Base-by-base conservation (phyloP, 306 rosid species). In the Erythrophleum fordii region DNA sequence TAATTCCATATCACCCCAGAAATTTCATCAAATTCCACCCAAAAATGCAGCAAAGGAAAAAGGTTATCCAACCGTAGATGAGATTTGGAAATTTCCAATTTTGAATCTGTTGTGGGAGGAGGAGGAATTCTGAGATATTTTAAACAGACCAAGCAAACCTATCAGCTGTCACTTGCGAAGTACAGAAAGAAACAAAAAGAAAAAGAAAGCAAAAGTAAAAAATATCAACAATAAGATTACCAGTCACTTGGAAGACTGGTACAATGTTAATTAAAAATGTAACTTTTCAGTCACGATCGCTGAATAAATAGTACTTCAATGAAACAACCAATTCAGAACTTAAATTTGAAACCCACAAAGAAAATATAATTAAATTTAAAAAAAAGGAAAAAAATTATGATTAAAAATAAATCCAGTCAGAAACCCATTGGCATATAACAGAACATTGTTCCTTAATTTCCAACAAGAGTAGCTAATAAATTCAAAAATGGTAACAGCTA, bases 261-360 rank as follows among this genome's bases (percentile, higher is more conserved):
- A 61, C 23, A 45, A 67, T 46, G 56, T 82, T 61, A 29, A 46
- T 20, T 16, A 23, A 61, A 35, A 65, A 62, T 13, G 75, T 44
- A 81, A 48, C 60, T 60, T 77, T 77, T 72, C 41, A 77, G 65
- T 78, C 79, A 64, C 77, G 25, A 76, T 69, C 80, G 41, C 62
- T 65, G 55, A 81, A 79, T 55, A 68, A 69, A 59, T 35, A 68
- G 22, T 25, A 73, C 44, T 72, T 69, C 77, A 87, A 79, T 76
- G 88, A 77, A 77, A 79, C 39, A 29, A 55, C 62, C 81, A 64
- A 46, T 55, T 77, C 77, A 75, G 35, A 64, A 55, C 29, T 42
- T 58, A 74, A 85, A 86, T 82, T 72, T 81, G n/a, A 72, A 80
- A 48, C 56, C 73, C 46, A 77, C 22, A 69, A 12, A 74, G 76